These are phyloP conservation scores for Cyclanthera cordifolia DNA, from an alignment of 306 rosid species.

Conservation along the genomic window DNA sequence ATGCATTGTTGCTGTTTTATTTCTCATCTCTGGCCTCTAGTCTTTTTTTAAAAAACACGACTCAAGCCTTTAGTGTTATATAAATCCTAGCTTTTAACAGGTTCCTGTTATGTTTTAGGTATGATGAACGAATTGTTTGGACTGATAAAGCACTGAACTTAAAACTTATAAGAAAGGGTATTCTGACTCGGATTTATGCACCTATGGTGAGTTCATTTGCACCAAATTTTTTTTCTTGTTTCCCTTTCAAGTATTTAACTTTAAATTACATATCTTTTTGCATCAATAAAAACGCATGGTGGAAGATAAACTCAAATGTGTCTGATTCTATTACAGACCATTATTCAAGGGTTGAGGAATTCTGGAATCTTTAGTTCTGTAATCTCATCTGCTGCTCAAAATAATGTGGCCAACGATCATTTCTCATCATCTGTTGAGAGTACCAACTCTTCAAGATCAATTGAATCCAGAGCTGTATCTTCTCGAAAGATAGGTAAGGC, in stretches of 20 bases:
- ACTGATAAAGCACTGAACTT: slow-evolving; percentile 46
- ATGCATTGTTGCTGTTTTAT: background rate
- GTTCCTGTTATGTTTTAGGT: slow-evolving; percentile 41
- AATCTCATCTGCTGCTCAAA: slow-evolving; percentile 50
- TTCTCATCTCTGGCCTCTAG: background rate
- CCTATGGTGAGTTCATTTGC: slow-evolving; percentile 49
- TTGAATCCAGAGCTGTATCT: slow-evolving; percentile 27
- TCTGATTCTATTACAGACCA: slow-evolving; percentile 35
- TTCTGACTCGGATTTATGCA: slow-evolving; percentile 73
- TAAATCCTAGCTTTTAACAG: background rate
- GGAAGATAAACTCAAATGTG: background rate
- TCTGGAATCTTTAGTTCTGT: slow-evolving; percentile 55
- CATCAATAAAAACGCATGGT: background rate
- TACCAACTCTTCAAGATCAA: slow-evolving; percentile 51
- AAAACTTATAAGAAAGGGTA: slow-evolving; percentile 73
- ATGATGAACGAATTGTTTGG: slow-evolving; percentile 82
- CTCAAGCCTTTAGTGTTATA: background rate
- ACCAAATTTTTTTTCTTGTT: background rate
- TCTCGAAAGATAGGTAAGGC: slow-evolving; percentile 50
- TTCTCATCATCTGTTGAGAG: slow-evolving; percentile 59
- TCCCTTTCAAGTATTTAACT: background rate
- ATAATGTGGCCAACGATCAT: slow-evolving; percentile 40
- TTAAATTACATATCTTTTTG: background rate
- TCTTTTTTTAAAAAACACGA: no score
- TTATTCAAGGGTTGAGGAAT: slow-evolving; percentile 71